These are phyloP conservation scores for Boletus reticulatus DNA, from an alignment of 768 basidiomycete genomes.

Conservation along the genomic window DNA sequence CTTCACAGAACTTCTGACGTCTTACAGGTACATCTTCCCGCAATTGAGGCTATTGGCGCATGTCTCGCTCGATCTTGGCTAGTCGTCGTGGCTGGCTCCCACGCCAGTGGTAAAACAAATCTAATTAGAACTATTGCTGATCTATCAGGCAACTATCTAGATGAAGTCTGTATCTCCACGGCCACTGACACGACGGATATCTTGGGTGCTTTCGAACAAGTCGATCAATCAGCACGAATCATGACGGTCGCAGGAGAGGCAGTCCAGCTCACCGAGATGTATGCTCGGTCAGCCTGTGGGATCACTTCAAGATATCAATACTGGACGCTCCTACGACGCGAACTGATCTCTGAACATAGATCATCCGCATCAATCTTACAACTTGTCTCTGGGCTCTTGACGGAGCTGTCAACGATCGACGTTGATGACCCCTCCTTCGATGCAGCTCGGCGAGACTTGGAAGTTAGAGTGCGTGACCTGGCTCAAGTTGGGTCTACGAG, in stretches of 20 bases:
- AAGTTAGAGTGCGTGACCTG: slow-evolving; percentile 23
- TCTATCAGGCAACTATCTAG: slow-evolving; percentile 63
- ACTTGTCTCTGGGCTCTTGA: slow-evolving; percentile 28
- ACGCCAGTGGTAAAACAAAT: slow-evolving; percentile 75
- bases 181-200: slow-evolving; percentile 94
- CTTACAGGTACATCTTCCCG: slow-evolving; percentile 59
- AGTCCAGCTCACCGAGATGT: slow-evolving; percentile 36
- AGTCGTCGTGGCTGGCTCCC: slow-evolving; percentile 79
- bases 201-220: slow-evolving; percentile 94
- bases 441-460: slow-evolving; percentile 12
- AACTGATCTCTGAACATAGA: slow-evolving; percentile 13
- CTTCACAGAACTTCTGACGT: slow-evolving; percentile 46
- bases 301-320: slow-evolving; percentile 17
- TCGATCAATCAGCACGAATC: slow-evolving; percentile 50
- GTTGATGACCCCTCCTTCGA: slow-evolving; percentile 11
- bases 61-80: slow-evolving; percentile 81
- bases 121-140: slow-evolving; percentile 69
- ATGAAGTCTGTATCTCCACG: slow-evolving; percentile 76
- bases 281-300: slow-evolving; percentile 35
- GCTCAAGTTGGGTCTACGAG: slow-evolving; percentile 24
- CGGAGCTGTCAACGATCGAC: slow-evolving; percentile 20
- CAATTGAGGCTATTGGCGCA: slow-evolving; percentile 72
- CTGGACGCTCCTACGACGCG: slow-evolving; percentile 11
- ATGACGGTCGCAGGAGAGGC: slow-evolving; percentile 39
- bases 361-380: slow-evolving; percentile 23